Base-by-base conservation (phyloP, 1,284 basidiomycete species). In the Veloboletus limbatus region DNA sequence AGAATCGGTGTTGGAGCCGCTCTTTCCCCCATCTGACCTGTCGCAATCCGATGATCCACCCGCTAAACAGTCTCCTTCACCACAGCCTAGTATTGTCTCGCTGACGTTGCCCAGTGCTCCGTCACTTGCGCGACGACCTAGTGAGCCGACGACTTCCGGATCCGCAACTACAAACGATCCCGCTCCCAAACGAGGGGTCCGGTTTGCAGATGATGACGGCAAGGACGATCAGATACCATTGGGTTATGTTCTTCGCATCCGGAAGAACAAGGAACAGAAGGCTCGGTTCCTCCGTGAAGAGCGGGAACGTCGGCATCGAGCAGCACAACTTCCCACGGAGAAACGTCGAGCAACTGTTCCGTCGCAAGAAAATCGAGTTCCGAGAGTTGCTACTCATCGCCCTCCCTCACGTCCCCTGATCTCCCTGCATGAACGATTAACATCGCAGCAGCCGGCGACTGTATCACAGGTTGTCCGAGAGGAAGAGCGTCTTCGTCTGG, bases 241-340 rank as follows among this genome's bases (percentile, higher is more conserved):
- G 30, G 79, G 77, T 18, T 80, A 88, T 58, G 75, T 82, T 28
- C 67, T 85, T 57, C 80, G 84, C 40, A 74, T 77, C 59, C 81
- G 79, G 68, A 81, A 83, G 69, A 79, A 79, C 55, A 78, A 80
- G 40, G 83, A 85, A 62, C 78, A 85, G 65, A 87, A 86, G 67
- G 79, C 77, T 36, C 74, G 67, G 26, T 88, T 88, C 56, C 69
- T 88, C 54, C 75, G 72, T 42, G 74, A 75, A 57, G 78, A 88
- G 58, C 74, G 75, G 47, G 72, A 77, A 47, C 72, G 71, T 38
- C 74, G 82, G 16, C 68, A 68, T 38, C 66, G 66, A 37, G 70
- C 67, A 32, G 59, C 67, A 50, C 55, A 63, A 44, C 53, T 54
- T 32, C 30, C 54, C 24, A 47, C 60, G 18, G 67, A 69, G 51